Base-by-base conservation (phyloP, 371 early-diverging fungal genomes). In the Phascolomyces articulosus region DNA sequence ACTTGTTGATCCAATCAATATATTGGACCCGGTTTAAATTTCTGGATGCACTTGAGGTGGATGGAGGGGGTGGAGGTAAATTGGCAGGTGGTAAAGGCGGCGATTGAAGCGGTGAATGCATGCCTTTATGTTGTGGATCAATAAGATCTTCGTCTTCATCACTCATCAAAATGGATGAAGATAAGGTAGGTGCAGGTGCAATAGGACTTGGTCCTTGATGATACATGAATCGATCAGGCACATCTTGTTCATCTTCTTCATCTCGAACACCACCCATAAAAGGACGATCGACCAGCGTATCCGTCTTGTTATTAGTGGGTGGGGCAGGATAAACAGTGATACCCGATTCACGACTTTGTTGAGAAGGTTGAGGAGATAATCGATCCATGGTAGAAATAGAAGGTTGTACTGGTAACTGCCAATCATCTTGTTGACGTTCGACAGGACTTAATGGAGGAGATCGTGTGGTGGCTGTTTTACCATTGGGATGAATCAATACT, bases 1-100 rank as follows among this genome's bases (percentile, higher is more conserved):
- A 70, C 15, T 74, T 66, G 66, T 88, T 86, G 44, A 88, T 76
- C 88, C 88, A 88, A n/a, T 69, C 65, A 26, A 86, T 66, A 62
- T 82, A 87, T 49, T 87, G 77, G 23, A 65, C 67, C n/a, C 75
- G 66, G 6, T 77, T 75, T 84, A 59, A 18, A 28, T 23, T n/a
- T 9, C 80, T 75, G 11, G 34, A 11, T 41, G 44, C 21, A 57
- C 38, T 38, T 38, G 38, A 13, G 38, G 9, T 13, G 13, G 38
- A 38, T 13, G 38, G 38, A 38, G 38, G 38, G 38, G 63, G n/a
- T 53, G 58, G 38, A 15, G 23, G 54, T 27, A 48, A 24, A 16
- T 41, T 62, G 6, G 40, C 31, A 16, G 48, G 29, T 18, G 60
- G 62, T 26, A 62, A 20, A 11, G 65, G 51, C 49, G 69, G 41